These are phyloP conservation scores for Lyophyllum decastes DNA, from an alignment of 768 basidiomycete genomes.

Conservation along the genomic window DNA sequence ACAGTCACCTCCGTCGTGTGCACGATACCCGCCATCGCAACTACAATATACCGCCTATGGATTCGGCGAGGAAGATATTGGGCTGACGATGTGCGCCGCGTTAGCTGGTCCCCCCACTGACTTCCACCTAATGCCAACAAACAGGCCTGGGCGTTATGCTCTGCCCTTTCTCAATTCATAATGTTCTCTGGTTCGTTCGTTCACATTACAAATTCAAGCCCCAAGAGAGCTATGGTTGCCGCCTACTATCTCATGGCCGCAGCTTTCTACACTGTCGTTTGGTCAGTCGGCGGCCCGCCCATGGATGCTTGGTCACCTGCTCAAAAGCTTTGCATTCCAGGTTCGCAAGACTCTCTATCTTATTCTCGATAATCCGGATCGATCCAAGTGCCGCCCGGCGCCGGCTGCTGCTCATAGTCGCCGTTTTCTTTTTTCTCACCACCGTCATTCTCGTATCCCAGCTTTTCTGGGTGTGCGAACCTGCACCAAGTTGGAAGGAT, in stretches of 20 bases:
- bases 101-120: background rate
- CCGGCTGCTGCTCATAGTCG: slow-evolving; percentile 28
- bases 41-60: slow-evolving; percentile 31
- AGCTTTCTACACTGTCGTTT: slow-evolving; percentile 40
- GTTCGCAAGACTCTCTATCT: slow-evolving; percentile 50
- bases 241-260: slow-evolving; percentile 37
- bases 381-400: slow-evolving; percentile 35
- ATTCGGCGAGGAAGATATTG: slow-evolving; percentile 32
- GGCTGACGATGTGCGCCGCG: slow-evolving; percentile 36
- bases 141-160: slow-evolving; percentile 31
- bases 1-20: slow-evolving; percentile 34
- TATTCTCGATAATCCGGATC: slow-evolving; percentile 57
- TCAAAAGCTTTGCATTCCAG: slow-evolving; percentile 23
- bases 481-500: slow-evolving; percentile 40
- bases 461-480: slow-evolving; percentile 45
- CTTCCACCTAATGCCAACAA: background rate
- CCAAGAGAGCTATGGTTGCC: slow-evolving; percentile 15
- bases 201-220: slow-evolving; percentile 22
- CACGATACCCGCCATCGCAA: slow-evolving; percentile 30
- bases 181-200: slow-evolving; percentile 31
- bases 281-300: slow-evolving; percentile 20
- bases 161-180: slow-evolving; percentile 26
- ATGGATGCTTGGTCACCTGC: background rate
- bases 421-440: slow-evolving; percentile 29
- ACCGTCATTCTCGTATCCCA: slow-evolving; percentile 41